These are phyloP conservation scores for Suillus occidentalis DNA, from an alignment of 768 basidiomycete genomes.

Conservation along the genomic window DNA sequence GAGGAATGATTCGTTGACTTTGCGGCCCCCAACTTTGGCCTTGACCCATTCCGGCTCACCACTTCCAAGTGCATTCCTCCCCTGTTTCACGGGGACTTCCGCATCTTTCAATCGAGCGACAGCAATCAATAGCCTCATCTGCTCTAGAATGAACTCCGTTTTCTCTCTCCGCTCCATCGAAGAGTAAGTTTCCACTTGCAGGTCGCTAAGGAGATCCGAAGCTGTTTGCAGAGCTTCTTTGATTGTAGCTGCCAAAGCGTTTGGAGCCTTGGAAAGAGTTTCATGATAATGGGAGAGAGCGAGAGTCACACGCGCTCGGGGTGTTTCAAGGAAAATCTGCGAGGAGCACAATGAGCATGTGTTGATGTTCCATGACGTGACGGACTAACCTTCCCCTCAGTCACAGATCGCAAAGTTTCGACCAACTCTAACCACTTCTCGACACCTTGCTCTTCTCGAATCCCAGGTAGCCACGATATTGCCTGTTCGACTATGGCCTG, in stretches of 20 bases:
- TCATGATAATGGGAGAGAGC: constrained; percentile 87
- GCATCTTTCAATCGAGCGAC: constrained; percentile 76
- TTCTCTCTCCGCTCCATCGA: constrained; percentile 98
- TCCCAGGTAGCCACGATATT: constrained; percentile 78
- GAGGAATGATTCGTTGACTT: constrained; percentile 91
- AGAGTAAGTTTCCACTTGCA: constrained; percentile 98
- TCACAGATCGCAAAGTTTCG: constrained; percentile 86
- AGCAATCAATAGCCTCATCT: constrained; percentile 87
- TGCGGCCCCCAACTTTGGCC: constrained; percentile 87
- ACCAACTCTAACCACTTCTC: constrained; percentile 85
- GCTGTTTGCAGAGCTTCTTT: constrained; percentile 82
- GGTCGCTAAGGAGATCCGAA: constrained; percentile 88
- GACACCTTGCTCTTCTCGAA: constrained; percentile 64
- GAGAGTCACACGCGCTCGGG: constrained; percentile 91
- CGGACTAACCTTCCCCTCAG: constrained; percentile 90
- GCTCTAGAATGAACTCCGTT: constrained; percentile 96
- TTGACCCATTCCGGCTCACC: constrained; percentile 93
- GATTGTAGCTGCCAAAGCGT: constrained; percentile 35
- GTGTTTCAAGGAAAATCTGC: constrained; percentile 96
- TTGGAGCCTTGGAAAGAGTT: constrained; percentile 48
- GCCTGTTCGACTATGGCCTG: constrained; percentile 90
- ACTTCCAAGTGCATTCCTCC: constrained; percentile 55
- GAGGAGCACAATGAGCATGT: background rate
- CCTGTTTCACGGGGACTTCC: constrained; percentile 57
- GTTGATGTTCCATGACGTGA: background rate